A percentile compares a stretch with the other conserved stretches of the same genome.
These are phyloP conservation scores for Somion occarium DNA, from an alignment of 1,284 basidiomycete genomes.

Conservation along the genomic window DNA sequence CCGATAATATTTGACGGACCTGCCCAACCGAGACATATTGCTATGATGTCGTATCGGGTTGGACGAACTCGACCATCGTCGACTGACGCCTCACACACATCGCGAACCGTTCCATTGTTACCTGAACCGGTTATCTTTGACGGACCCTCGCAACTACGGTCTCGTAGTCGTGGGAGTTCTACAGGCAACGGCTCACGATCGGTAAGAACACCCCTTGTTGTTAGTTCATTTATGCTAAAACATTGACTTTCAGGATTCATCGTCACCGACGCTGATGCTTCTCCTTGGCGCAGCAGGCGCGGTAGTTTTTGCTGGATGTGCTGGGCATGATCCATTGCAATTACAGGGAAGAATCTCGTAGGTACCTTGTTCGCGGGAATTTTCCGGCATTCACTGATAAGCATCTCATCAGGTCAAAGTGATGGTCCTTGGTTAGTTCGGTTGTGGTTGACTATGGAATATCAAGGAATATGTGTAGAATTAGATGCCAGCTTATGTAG, in stretches of 20 bases:
- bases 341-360: not conserved
- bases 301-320: not conserved
- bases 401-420: too few species aligned
- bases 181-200: not conserved
- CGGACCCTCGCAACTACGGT: constrained; percentile 23
- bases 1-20: constrained; percentile 26
- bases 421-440: too few species aligned
- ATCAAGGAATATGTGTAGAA: too few species aligned
- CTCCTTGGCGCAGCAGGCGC: not conserved
- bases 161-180: constrained; percentile 12
- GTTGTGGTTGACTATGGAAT: too few species aligned
- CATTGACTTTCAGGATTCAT: not conserved
- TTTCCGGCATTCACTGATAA: too few species aligned
- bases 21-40: constrained; percentile 13
- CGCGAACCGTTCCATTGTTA: constrained; percentile 5
- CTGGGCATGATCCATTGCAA: not conserved
- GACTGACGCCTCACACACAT: not conserved
- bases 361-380: too few species aligned
- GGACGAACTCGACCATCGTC: not conserved
- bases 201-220: not conserved
- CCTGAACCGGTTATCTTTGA: constrained; percentile 22
- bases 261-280: not conserved
- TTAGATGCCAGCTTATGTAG: too few species aligned
- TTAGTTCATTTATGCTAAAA: not conserved
- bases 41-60: constrained; percentile 1